phyloP scores from a whole-genome alignment of 495 filamentous ascomycete species.

The Penicillium antarcticum region DNA sequence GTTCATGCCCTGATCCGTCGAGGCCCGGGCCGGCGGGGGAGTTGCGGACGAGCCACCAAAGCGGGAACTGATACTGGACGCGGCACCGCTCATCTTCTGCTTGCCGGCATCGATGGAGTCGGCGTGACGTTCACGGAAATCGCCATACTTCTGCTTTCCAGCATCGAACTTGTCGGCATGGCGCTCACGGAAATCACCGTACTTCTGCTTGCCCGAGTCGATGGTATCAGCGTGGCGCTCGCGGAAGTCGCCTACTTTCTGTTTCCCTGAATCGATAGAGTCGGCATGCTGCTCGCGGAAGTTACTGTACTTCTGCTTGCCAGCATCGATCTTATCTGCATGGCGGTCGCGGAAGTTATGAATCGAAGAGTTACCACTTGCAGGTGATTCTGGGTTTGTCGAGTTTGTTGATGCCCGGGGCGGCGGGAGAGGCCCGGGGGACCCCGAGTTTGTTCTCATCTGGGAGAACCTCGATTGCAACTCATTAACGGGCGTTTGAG shows the following conservation, averaged over 20 bases:
- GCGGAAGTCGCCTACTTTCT: conserved; percentile 63
- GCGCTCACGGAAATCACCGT: conserved; percentile 51
- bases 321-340: conserved; percentile 66
- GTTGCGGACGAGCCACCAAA: conserved; percentile 20
- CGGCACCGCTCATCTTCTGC: neutral
- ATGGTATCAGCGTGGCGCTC: conserved; percentile 61
- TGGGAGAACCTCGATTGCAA: conserved; percentile 67
- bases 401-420: conserved; percentile 52
- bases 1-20: conserved; percentile 4
- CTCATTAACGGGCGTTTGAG: conserved; percentile 52
- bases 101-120: conserved; percentile 1
- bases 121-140: conserved; percentile 4
- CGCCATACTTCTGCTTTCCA: conserved; percentile 1
- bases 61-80: neutral
- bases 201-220: conserved; percentile 56
- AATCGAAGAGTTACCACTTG: conserved; percentile 34
- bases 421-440: conserved; percentile 27
- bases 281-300: conserved; percentile 70
- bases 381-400: conserved; percentile 18
- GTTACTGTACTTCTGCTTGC: conserved; percentile 49
- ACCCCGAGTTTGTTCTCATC: conserved; percentile 38
- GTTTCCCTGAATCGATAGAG: conserved; percentile 62
- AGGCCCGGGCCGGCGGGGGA: conserved; percentile 1
- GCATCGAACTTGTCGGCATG: conserved; percentile 1
- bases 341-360: conserved; percentile 69